phyloP scores from a whole-genome alignment of 371 early-diverging fungal genomes.

The Zopfochytrium polystomum region DNA sequence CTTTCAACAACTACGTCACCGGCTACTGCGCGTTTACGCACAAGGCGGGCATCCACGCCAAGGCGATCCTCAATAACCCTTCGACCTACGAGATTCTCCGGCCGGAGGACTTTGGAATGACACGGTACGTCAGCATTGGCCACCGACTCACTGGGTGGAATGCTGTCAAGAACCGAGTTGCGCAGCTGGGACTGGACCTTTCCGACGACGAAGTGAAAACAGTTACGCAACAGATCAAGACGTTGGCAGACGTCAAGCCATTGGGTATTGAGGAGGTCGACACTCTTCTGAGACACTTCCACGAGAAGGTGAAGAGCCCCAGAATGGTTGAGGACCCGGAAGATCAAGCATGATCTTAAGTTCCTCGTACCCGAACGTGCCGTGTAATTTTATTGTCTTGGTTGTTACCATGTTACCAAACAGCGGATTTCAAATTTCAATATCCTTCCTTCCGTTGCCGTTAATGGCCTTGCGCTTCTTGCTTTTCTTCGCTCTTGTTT shows the following conservation, averaged over 20 bases:
- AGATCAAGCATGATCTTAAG: no score
- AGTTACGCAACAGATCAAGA: conserved; percentile 90
- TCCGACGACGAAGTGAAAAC: conserved; percentile 88
- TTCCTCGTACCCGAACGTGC: no score
- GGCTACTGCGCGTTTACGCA: conserved; percentile 97
- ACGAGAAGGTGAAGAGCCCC: conserved; percentile 22
- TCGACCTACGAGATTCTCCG: conserved; percentile 93
- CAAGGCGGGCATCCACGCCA: conserved; percentile 98
- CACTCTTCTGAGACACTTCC: conserved; percentile 44
- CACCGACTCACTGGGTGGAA: conserved; percentile 97
- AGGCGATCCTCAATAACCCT: conserved; percentile 96
- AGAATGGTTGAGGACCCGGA: no score
- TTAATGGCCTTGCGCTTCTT: no score
- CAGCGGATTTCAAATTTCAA: no score
- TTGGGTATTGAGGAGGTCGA: conserved; percentile 88
- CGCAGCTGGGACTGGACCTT: conserved; percentile 78
- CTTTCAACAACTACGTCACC: conserved; percentile 98
- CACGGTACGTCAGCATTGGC: conserved; percentile 92
- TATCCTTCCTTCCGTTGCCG: no score
- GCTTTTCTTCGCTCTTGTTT: no score
- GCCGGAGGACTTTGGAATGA: conserved; percentile 96
- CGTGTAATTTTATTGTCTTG: no score
- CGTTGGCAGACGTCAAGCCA: conserved; percentile 88
- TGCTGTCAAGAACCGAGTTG: conserved; percentile 94
- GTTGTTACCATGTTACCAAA: no score